Conservation (phyloP, 495 filamentous ascomycete genomes). For the Xylaria longipes region DNA sequence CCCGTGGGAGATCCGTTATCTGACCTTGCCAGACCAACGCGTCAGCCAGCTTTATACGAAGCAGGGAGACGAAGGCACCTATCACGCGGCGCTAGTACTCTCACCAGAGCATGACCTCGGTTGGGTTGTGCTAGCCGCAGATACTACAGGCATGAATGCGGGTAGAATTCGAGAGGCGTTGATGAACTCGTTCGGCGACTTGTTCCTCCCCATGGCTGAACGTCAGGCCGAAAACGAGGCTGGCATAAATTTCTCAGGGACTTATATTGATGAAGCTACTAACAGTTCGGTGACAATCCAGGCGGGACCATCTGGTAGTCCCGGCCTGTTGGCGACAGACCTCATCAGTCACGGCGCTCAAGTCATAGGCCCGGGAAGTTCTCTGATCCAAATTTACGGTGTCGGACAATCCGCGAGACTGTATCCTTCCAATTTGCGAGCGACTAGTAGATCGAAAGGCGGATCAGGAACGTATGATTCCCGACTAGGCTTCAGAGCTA, state of each 20-base stretch:
- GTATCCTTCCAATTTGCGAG: conserved; percentile 17
- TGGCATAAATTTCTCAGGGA: conserved; percentile 43
- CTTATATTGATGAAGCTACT: conserved; percentile 37
- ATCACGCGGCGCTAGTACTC: conserved; percentile 53
- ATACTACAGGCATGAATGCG: conserved; percentile 20
- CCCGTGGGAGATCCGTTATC: conserved; percentile 62
- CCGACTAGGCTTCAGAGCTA: conserved; percentile 20
- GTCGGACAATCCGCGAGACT: conserved; percentile 11
- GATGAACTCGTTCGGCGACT: conserved; percentile 26
- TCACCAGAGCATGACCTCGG: conserved; percentile 61
- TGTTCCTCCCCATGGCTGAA: conserved; percentile 48
- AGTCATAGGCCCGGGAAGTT: conserved; percentile 16
- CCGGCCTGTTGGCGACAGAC: background rate
- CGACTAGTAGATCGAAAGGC: background rate
- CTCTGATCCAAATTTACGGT: background rate
- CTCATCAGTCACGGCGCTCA: conserved; percentile 16
- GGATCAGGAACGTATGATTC: conserved; percentile 20
- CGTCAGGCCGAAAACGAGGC: conserved; percentile 51
- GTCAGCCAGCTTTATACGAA: conserved; percentile 61
- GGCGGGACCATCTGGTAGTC: background rate
- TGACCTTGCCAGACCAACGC: conserved; percentile 43
- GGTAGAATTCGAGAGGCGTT: conserved; percentile 43
- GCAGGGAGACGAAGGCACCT: conserved; percentile 54
- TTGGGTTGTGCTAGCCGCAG: conserved; percentile 53
- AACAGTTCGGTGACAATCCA: conserved; percentile 52